These are phyloP conservation scores for Vitrella brassicaformis DNA, from an alignment of 73 alveolate species.

Conservation along the genomic window DNA sequence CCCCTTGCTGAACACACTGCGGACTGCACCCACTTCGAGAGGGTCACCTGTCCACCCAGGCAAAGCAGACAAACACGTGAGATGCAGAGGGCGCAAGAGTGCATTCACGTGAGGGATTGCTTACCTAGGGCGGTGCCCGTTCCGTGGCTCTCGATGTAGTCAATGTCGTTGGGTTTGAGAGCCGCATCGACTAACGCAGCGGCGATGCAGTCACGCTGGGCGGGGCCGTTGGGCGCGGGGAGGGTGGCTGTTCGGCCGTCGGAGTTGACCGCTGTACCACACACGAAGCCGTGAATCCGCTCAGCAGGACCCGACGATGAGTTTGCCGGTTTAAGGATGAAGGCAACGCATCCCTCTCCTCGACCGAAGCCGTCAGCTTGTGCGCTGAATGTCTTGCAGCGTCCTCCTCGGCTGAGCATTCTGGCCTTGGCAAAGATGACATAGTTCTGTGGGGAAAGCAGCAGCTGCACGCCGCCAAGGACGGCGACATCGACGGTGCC, in stretches of 20 bases:
- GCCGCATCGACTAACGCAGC: not conserved
- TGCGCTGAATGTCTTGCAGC: not conserved
- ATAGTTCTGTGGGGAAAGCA: not conserved
- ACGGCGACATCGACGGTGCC: not conserved
- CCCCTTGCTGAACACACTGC: no score
- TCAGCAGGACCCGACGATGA: not conserved
- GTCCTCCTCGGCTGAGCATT: constrained; percentile 1
- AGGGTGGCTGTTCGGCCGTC: not conserved
- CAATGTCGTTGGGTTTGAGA: not conserved
- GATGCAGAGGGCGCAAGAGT: no score
- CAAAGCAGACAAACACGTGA: no score
- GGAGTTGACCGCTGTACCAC: not conserved
- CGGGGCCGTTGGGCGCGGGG: no score
- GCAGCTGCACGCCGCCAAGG: not conserved
- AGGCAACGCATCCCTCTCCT: constrained; percentile 1
- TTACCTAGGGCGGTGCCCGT: no score
- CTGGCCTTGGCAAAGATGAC: not conserved
- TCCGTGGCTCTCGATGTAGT: no score
- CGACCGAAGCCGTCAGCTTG: constrained; percentile 9
- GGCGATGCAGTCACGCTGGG: not conserved
- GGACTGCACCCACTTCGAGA: no score
- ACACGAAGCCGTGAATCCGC: not conserved
- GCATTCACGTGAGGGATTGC: no score
- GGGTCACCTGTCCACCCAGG: no score
- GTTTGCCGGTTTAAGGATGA: not conserved